These are phyloP conservation scores for Tilletia indica DNA, from an alignment of 1,284 basidiomycete species.

Conservation along the genomic window DNA sequence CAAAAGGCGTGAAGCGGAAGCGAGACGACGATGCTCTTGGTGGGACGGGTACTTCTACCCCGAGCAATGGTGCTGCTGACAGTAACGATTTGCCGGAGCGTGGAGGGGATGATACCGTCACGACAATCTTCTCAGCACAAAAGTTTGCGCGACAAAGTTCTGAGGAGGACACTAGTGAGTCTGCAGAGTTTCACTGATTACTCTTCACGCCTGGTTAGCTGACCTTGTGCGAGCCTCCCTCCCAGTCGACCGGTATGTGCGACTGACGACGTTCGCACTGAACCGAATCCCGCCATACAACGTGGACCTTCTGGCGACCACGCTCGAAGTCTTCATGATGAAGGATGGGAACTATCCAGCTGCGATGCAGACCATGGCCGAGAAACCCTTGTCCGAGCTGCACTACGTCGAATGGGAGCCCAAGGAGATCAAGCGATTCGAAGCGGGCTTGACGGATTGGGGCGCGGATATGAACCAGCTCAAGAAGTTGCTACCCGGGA, in stretches of 20 bases:
- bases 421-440: conserved; percentile 72
- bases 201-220: too few species aligned
- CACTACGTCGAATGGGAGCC: conserved; percentile 61
- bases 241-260: conserved; percentile 11
- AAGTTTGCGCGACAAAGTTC: neutral
- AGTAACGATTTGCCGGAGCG: conserved; percentile 59
- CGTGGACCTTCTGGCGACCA: conserved; percentile 80
- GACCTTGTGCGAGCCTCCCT: too few species aligned
- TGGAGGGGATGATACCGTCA: conserved; percentile 72
- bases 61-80: neutral
- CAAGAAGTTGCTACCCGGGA: conserved; percentile 70
- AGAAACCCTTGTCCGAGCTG: conserved; percentile 19
- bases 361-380: conserved; percentile 72
- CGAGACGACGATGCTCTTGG: conserved; percentile 10
- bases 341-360: conserved; percentile 71
- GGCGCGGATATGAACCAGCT: conserved; percentile 76
- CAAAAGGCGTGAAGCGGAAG: conserved; percentile 11
- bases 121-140: conserved; percentile 59
- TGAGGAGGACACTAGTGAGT: neutral
- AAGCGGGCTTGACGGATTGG: conserved; percentile 69
- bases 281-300: conserved; percentile 60
- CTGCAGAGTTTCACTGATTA: too few species aligned
- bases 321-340: conserved; percentile 70
- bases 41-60: neutral
- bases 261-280: neutral